A percentile compares a stretch with the other conserved stretches of the same genome.
Conservation (phyloP, 768 basidiomycete species). For the Mycena olivaceomarginata region DNA sequence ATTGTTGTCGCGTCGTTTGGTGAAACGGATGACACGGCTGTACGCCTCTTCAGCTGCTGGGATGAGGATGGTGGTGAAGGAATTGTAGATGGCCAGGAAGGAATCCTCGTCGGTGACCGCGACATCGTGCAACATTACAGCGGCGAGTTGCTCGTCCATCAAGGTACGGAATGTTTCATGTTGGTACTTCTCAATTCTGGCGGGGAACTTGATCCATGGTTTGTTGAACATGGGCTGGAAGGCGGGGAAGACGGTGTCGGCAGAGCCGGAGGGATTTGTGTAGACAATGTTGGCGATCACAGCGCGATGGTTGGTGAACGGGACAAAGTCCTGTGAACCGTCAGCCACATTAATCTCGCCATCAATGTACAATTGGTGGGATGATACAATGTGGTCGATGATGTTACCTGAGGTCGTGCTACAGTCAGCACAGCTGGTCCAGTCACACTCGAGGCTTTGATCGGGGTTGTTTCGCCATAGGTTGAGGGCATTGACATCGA, state of each 20-base stretch:
- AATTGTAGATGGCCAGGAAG: too few species aligned
- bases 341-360: neutral
- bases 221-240: conserved; percentile 36
- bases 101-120: too few species aligned
- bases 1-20: too few species aligned
- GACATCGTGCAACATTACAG: too few species aligned
- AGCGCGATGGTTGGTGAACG: conserved; percentile 12
- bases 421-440: neutral
- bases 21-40: too few species aligned
- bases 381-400: conserved; percentile 46
- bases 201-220: conserved; percentile 23
- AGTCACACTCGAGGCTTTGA: neutral
- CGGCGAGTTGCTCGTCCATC: too few species aligned
- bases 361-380: conserved; percentile 4
- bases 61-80: too few species aligned
- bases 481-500: neutral
- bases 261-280: neutral
- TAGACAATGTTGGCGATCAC: neutral
- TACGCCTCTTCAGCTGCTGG: too few species aligned
- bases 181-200: neutral
- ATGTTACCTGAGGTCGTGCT: conserved; percentile 40
- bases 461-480: conserved; percentile 8
- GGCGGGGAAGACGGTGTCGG: conserved; percentile 21
- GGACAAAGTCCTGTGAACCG: neutral
- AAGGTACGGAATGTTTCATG: too few species aligned